These are phyloP conservation scores for Sporobolomyces pararoseus DNA, from an alignment of 768 basidiomycete species.

Conservation along the genomic window DNA sequence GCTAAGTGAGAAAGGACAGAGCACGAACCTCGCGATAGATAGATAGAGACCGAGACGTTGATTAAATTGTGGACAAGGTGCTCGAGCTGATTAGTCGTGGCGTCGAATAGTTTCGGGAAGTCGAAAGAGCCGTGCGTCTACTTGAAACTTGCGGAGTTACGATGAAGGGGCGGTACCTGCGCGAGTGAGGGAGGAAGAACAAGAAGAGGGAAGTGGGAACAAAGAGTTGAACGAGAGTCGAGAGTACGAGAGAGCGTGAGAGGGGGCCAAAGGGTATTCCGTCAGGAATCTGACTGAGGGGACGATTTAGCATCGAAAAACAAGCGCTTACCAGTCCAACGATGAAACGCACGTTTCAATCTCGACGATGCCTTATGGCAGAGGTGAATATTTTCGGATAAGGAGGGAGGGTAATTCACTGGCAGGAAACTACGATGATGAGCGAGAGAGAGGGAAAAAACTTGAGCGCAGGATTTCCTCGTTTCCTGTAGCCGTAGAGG, in stretches of 20 bases:
- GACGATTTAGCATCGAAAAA: neutral
- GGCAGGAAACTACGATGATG: neutral
- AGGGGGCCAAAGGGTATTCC: constrained; percentile 16
- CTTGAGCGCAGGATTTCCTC: constrained; percentile 7
- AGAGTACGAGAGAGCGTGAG: no score
- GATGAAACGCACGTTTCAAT: constrained; percentile 20
- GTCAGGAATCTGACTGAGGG: constrained; percentile 16
- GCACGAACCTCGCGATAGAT: constrained; percentile 1
- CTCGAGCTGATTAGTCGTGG: neutral
- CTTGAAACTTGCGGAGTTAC: no score
- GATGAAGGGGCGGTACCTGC: neutral
- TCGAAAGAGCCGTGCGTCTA: neutral
- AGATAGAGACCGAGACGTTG: neutral
- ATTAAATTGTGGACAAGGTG: no score
- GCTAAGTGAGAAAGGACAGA: neutral
- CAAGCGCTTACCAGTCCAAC: constrained; percentile 17
- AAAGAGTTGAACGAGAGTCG: neutral
- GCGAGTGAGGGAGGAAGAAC: neutral
- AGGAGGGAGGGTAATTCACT: constrained; percentile 3
- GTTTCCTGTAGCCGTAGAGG: neutral
- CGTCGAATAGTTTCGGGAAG: no score
- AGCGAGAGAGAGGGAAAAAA: neutral
- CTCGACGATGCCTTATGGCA: constrained; percentile 21
- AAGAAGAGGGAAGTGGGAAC: neutral
- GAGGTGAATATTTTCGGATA: neutral